phyloP scores from a whole-genome alignment of 2,329 filamentous ascomycete species.

The Trichoderma atrobrunneum region DNA sequence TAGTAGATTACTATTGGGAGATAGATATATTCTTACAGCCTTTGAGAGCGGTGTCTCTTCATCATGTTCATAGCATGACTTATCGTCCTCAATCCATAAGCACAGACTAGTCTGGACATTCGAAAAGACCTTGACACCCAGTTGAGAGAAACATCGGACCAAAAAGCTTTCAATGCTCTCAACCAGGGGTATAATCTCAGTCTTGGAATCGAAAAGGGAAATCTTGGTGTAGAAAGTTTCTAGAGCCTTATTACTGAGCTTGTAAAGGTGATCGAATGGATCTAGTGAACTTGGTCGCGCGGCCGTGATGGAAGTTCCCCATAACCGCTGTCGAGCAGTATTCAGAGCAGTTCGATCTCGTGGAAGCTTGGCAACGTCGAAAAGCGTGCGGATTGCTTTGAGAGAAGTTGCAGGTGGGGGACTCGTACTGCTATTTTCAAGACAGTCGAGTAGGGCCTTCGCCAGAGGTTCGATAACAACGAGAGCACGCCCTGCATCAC shows the following conservation, averaged over 20 bases:
- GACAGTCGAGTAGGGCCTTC: slow-evolving; percentile 46
- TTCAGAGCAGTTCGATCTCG: slow-evolving; percentile 63
- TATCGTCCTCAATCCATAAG: slow-evolving; percentile 61
- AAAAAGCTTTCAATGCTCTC: slow-evolving; percentile 53
- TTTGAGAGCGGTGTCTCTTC: slow-evolving; percentile 41
- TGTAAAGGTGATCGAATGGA: slow-evolving; percentile 66
- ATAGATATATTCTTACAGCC: slow-evolving; percentile 41
- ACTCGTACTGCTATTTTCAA: slow-evolving; percentile 21
- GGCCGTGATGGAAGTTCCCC: slow-evolving; percentile 42
- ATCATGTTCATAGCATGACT: slow-evolving; percentile 41
- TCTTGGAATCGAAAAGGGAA: slow-evolving; percentile 37
- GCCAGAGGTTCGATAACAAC: slow-evolving; percentile 70
- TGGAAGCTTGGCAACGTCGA: slow-evolving; percentile 52
- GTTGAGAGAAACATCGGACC: slow-evolving; percentile 44
- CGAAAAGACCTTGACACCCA: slow-evolving; percentile 55
- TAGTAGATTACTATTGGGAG: background rate
- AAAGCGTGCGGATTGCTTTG: slow-evolving; percentile 40
- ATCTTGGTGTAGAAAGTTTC: slow-evolving; percentile 51
- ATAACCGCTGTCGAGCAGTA: slow-evolving; percentile 62
- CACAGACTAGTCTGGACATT: slow-evolving; percentile 61
- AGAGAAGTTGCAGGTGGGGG: slow-evolving; percentile 30
- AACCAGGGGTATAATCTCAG: slow-evolving; percentile 47
- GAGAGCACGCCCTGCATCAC: slow-evolving; percentile 64
- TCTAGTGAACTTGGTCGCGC: slow-evolving; percentile 50
- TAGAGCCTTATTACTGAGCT: slow-evolving; percentile 54